phyloP scores from a whole-genome alignment of 1,139 yeast genomes.

The Pichia sp. region DNA sequence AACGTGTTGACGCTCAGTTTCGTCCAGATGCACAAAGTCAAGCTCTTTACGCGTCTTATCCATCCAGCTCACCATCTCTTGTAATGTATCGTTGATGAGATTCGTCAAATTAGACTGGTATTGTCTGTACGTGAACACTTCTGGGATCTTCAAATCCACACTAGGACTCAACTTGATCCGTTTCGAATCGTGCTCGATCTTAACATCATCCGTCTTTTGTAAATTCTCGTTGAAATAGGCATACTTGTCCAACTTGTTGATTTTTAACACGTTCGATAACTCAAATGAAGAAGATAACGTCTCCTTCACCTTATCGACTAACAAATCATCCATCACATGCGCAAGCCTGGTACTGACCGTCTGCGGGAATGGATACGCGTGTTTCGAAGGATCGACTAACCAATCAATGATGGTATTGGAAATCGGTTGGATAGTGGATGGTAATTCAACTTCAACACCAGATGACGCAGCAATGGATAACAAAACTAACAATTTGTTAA shows the following conservation, averaged over 20 bases:
- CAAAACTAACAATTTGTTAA: conserved; percentile 17
- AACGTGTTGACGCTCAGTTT: conserved; percentile 48
- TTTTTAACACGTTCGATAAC: conserved; percentile 17
- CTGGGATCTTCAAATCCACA: conserved; percentile 5
- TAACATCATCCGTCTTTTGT: conserved; percentile 3
- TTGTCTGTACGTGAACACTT: conserved; percentile 20
- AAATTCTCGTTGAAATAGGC: conserved; percentile 17
- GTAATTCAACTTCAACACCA: conserved; percentile 8
- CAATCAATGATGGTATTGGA: conserved; percentile 14
- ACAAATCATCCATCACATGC: conserved; percentile 20
- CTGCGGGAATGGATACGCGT: conserved; percentile 11
- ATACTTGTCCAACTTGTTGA: conserved; percentile 19
- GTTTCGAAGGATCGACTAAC: conserved; percentile 12
- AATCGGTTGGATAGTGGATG: conserved; percentile 8
- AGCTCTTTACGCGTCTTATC: conserved; percentile 32
- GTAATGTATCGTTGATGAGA: conserved; percentile 21
- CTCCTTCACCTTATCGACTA: conserved; percentile 9
- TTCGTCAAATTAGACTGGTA: conserved; percentile 26
- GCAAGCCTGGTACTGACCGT: conserved; percentile 12
- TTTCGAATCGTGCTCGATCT: conserved; percentile 10
- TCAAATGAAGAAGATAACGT: neutral
- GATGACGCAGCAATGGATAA: conserved; percentile 13
- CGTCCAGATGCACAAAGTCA: conserved; percentile 38
- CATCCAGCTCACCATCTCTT: conserved; percentile 34
- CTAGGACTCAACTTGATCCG: conserved; percentile 11